These are phyloP conservation scores for Claviceps arundinis DNA, from an alignment of 2,329 filamentous ascomycete species.

Conservation along the genomic window DNA sequence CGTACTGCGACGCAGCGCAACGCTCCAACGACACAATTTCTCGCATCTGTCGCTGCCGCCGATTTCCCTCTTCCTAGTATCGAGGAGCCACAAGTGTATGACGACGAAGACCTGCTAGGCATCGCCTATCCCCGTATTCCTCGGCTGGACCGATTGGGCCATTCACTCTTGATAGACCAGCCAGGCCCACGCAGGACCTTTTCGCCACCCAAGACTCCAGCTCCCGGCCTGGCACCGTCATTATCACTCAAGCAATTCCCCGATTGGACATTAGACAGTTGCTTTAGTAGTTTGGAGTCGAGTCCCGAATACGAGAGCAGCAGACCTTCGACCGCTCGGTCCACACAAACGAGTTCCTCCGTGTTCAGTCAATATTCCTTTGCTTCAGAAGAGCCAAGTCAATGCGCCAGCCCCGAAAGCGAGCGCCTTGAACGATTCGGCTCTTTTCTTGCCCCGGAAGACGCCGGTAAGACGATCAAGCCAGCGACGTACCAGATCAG, in stretches of 20 bases:
- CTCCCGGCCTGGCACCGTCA: slow-evolving; percentile 30
- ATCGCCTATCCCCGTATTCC: slow-evolving; percentile 20
- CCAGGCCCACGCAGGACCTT: slow-evolving; percentile 28
- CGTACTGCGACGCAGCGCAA: slow-evolving; percentile 37
- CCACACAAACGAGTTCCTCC: slow-evolving; percentile 44
- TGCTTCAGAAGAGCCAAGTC: slow-evolving; percentile 39
- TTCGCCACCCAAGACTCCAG: slow-evolving; percentile 48
- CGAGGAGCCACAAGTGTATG: slow-evolving; percentile 36
- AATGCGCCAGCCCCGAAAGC: slow-evolving; percentile 37
- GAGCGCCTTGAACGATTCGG: slow-evolving; percentile 15
- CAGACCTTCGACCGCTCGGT: slow-evolving; percentile 45
- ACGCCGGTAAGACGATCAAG: slow-evolving; percentile 20
- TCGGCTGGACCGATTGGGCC: slow-evolving; percentile 20
- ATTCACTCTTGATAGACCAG: slow-evolving; percentile 15
- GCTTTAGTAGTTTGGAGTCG: slow-evolving; percentile 43
- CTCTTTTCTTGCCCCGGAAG: slow-evolving; percentile 14
- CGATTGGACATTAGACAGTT: slow-evolving; percentile 45
- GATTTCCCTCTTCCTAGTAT: slow-evolving; percentile 53
- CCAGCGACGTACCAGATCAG: slow-evolving; percentile 4
- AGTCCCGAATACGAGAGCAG: slow-evolving; percentile 46
- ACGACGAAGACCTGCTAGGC: slow-evolving; percentile 30
- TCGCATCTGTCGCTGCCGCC: slow-evolving; percentile 52
- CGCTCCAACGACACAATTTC: slow-evolving; percentile 51
- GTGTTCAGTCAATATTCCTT: slow-evolving; percentile 43
- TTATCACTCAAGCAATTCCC: slow-evolving; percentile 36